Evolutionary conservation across 805 yeast genomes (phyloP).

Genomic region (Cyberlindnera euphorbiae): DNA sequence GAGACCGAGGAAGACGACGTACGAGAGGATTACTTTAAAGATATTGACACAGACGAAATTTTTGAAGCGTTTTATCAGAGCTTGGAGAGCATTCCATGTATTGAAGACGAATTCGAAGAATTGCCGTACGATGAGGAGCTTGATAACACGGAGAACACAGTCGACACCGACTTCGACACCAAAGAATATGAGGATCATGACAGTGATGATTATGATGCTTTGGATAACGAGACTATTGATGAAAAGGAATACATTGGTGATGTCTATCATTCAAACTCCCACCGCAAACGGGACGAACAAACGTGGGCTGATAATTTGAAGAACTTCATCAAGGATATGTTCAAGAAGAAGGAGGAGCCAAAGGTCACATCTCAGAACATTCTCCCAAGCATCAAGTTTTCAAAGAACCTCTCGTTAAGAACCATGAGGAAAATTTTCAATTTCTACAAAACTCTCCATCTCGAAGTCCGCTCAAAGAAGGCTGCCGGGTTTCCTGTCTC

Average conservation of each 20-base stretch:
- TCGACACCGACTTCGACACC: background rate
- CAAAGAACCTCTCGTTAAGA: conserved; percentile 23
- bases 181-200: background rate
- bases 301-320: conserved; percentile 22
- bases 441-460: conserved; percentile 49
- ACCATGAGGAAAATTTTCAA: conserved; percentile 32
- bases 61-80: conserved; percentile 23
- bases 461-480: conserved; percentile 49
- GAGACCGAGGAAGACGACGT: too few relatives aligned
- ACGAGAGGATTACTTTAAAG: conserved; percentile 6
- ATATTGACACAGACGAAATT: conserved; percentile 6
- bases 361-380: conserved; percentile 12
- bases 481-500: conserved; percentile 50
- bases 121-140: too few relatives aligned
- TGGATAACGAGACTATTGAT: background rate
- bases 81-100: too few relatives aligned
- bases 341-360: conserved; percentile 23
- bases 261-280: background rate
- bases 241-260: background rate
- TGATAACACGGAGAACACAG: too few relatives aligned
- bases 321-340: conserved; percentile 23
- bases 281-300: conserved; percentile 13
- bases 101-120: too few relatives aligned
- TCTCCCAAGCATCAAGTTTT: conserved; percentile 20
- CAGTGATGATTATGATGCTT: too few relatives aligned